Evolutionary conservation across 768 basidiomycete species (phyloP).

Genomic region (Sarcodon aspratus): DNA sequence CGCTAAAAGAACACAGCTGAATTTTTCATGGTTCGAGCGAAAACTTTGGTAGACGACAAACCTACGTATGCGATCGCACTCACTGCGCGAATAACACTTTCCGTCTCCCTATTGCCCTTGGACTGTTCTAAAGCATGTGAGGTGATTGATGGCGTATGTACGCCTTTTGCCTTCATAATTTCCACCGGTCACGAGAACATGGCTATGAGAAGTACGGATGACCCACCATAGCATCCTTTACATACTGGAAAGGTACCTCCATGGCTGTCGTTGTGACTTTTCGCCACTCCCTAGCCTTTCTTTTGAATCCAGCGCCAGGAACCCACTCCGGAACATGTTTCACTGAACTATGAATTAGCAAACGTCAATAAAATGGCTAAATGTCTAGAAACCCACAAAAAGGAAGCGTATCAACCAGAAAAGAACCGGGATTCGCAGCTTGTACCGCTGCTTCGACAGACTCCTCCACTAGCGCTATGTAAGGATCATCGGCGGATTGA

Average conservation of each 20-base stretch:
- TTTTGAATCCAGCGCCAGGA: slow-evolving; percentile 16
- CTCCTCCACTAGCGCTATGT: slow-evolving; percentile 27
- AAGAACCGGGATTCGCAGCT: slow-evolving; percentile 29
- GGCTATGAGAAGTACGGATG: background rate
- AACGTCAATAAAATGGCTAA: slow-evolving; percentile 1
- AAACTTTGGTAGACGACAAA: background rate
- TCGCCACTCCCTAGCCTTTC: slow-evolving; percentile 6
- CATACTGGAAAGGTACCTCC: slow-evolving; percentile 11
- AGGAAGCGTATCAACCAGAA: slow-evolving; percentile 31
- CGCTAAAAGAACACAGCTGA: slow-evolving; percentile 1
- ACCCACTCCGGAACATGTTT: slow-evolving; percentile 14
- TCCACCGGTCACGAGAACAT: background rate
- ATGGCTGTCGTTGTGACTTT: slow-evolving; percentile 8
- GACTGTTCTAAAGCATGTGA: background rate
- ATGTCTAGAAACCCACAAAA: background rate
- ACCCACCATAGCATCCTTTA: slow-evolving; percentile 11
- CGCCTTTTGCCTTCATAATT: background rate
- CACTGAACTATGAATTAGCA: slow-evolving; percentile 6
- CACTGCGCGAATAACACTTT: background rate
- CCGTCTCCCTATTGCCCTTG: background rate
- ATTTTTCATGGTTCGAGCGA: too few relatives aligned
- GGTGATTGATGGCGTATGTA: background rate
- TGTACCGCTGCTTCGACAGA: slow-evolving; percentile 21
- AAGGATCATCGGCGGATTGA: slow-evolving; percentile 28
- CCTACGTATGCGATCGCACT: background rate